These are phyloP conservation scores for Hypoxylon sp. DNA, from an alignment of 2,329 filamentous ascomycete species.

Conservation along the genomic window DNA sequence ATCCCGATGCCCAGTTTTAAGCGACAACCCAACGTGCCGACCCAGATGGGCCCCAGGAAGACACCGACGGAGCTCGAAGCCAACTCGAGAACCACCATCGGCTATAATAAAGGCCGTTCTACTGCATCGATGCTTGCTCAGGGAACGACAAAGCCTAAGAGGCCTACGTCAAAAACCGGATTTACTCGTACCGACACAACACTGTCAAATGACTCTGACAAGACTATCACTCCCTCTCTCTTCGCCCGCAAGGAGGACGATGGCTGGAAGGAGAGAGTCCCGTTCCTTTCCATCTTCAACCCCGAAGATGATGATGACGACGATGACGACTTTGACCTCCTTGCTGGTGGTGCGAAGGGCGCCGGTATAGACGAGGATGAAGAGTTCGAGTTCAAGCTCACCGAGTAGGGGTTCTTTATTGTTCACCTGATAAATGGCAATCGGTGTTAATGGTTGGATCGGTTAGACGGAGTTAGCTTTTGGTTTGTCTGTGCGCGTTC, in stretches of 20 bases:
- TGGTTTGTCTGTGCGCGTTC: conserved; percentile 14
- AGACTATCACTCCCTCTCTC: conserved; percentile 65
- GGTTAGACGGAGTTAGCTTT: conserved; percentile 9
- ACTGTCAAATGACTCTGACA: conserved; percentile 58
- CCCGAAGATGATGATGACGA: conserved; percentile 63
- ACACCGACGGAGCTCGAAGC: conserved; percentile 72
- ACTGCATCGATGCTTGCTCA: conserved; percentile 65
- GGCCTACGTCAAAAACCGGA: conserved; percentile 40
- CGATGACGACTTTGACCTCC: conserved; percentile 55
- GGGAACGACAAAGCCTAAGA: conserved; percentile 48
- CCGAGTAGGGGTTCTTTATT: conserved; percentile 33
- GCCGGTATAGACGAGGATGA: conserved; percentile 61
- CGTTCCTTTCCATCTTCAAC: conserved; percentile 73
- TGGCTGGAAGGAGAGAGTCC: conserved; percentile 60
- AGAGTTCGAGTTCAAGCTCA: conserved; percentile 69
- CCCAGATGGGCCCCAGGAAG: conserved; percentile 61
- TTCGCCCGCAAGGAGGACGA: conserved; percentile 58
- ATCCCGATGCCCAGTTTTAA: conserved; percentile 53
- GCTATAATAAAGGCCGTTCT: conserved; percentile 83
- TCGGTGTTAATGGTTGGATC: conserved; percentile 30
- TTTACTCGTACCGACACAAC: conserved; percentile 56
- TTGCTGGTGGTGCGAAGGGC: conserved; percentile 52
- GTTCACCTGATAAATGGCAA: conserved; percentile 3
- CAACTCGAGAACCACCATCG: conserved; percentile 84
- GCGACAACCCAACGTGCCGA: conserved; percentile 55